Conservation (phyloP, 108 stramenopile genomes). For the Cyclostephanos tholiformis region DNA sequence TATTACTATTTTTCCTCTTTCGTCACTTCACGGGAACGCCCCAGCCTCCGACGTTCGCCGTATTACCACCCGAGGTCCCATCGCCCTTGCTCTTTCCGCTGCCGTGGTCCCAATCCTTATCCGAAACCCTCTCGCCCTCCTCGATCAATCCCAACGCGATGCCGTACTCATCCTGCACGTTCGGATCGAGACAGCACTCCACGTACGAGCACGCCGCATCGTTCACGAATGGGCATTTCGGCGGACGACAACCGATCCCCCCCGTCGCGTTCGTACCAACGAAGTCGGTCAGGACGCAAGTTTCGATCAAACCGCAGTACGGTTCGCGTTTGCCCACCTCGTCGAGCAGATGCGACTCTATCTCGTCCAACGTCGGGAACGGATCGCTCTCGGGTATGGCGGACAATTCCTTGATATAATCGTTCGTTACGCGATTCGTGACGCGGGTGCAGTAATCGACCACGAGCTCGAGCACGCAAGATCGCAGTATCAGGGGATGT, state of each 20-base stretch:
- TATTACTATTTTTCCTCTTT: neutral
- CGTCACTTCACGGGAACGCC: neutral
- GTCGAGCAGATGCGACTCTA: conserved; percentile 50
- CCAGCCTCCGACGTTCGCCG: neutral
- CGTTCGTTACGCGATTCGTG: conserved; percentile 46
- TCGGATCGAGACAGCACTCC: conserved; percentile 49
- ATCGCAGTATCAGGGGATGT: conserved; percentile 49
- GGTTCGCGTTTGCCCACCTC: conserved; percentile 53
- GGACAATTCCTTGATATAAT: conserved; percentile 50
- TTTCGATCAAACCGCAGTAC: conserved; percentile 67
- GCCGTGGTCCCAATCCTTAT: conserved; percentile 23
- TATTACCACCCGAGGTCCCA: neutral
- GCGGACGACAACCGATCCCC: conserved; percentile 54
- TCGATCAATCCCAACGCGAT: conserved; percentile 46
- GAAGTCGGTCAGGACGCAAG: conserved; percentile 54
- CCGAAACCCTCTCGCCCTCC: conserved; percentile 39
- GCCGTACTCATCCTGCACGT: conserved; percentile 50
- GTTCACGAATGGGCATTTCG: conserved; percentile 69
- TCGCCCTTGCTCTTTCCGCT: conserved; percentile 1
- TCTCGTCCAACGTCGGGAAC: conserved; percentile 47
- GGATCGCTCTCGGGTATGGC: conserved; percentile 45
- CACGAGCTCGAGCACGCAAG: conserved; percentile 63
- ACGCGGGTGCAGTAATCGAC: conserved; percentile 80
- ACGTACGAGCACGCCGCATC: conserved; percentile 63
- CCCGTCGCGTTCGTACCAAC: conserved; percentile 9